Evolutionary conservation across 352 stramenopile genomes (phyloP).

Genomic region (Pythium diclinum): DNA sequence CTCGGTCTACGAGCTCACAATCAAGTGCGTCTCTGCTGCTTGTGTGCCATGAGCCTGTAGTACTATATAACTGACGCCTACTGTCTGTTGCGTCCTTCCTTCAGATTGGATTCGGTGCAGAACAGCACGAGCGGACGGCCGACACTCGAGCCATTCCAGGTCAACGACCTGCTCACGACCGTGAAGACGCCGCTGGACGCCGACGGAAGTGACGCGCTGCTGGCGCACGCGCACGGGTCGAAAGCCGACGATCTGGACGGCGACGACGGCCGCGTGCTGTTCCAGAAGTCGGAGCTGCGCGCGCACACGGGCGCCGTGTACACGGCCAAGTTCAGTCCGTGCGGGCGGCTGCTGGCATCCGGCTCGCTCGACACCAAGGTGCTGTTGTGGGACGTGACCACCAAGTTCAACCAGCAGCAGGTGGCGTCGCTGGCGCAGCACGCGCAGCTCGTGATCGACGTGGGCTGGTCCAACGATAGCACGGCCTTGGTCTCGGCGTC

Average conservation of each 20-base stretch:
- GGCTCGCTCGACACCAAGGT: slow-evolving; percentile 81
- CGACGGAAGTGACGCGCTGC: slow-evolving; percentile 33
- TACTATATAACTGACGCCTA: background rate
- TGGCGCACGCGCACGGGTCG: slow-evolving; percentile 39
- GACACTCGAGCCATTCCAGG: slow-evolving; percentile 59
- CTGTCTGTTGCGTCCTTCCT: background rate
- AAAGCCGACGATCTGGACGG: slow-evolving; percentile 64
- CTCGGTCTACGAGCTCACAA: slow-evolving; percentile 88
- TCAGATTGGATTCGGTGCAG: slow-evolving; percentile 68
- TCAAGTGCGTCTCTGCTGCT: slow-evolving; percentile 69
- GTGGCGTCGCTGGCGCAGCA: slow-evolving; percentile 72
- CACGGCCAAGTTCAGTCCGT: slow-evolving; percentile 85
- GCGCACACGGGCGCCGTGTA: slow-evolving; percentile 79
- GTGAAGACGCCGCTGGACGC: slow-evolving; percentile 32
- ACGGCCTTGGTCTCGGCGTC: slow-evolving; percentile 67
- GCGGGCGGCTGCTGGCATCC: slow-evolving; percentile 72
- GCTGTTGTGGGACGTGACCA: slow-evolving; percentile 85
- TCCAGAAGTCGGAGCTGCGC: slow-evolving; percentile 79
- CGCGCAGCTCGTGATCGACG: slow-evolving; percentile 82
- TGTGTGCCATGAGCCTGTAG: too few relatives aligned
- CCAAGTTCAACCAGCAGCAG: slow-evolving; percentile 87
- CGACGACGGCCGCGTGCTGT: slow-evolving; percentile 65
- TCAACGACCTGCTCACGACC: slow-evolving; percentile 60
- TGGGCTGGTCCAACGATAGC: slow-evolving; percentile 82
- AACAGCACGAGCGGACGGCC: slow-evolving; percentile 22